These are phyloP conservation scores for Syzygium grande DNA, from an alignment of 345 rosid species.

Conservation along the genomic window DNA sequence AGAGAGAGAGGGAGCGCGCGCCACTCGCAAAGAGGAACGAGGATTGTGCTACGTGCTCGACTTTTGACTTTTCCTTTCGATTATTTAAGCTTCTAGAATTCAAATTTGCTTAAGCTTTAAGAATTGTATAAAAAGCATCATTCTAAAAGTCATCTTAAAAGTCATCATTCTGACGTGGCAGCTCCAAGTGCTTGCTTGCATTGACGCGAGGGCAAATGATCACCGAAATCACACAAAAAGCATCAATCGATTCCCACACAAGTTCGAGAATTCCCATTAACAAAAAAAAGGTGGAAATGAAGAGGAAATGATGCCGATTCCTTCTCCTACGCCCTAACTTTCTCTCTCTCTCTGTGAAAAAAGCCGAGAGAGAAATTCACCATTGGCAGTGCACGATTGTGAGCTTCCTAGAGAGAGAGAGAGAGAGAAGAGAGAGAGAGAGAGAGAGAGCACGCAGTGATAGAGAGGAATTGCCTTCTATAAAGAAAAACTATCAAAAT, in stretches of 20 bases:
- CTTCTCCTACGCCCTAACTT: neutral
- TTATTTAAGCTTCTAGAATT: too few relatives aligned
- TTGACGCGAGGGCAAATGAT: neutral
- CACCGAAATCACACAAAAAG: neutral
- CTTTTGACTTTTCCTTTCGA: neutral
- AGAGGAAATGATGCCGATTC: neutral
- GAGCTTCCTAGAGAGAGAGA: neutral
- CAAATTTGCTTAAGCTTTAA: neutral
- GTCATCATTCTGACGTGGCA: slow-evolving; percentile 1
- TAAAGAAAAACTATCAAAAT: neutral
- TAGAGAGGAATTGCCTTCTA: neutral
- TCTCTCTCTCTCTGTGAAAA: neutral
- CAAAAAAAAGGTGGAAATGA: neutral
- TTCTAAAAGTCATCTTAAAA: too few relatives aligned
- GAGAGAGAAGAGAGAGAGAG: neutral
- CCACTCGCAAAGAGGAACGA: neutral
- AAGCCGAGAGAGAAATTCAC: slow-evolving; percentile 2
- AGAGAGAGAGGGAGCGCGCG: neutral
- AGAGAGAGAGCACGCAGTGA: neutral
- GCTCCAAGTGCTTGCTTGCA: neutral
- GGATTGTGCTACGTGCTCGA: too few relatives aligned
- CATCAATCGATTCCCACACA: neutral
- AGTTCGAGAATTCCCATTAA: neutral
- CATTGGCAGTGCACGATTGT: neutral
- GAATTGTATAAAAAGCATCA: neutral